These are phyloP conservation scores for Arthrobotrys musiformis DNA, from an alignment of 2,329 filamentous ascomycete species.

Conservation along the genomic window DNA sequence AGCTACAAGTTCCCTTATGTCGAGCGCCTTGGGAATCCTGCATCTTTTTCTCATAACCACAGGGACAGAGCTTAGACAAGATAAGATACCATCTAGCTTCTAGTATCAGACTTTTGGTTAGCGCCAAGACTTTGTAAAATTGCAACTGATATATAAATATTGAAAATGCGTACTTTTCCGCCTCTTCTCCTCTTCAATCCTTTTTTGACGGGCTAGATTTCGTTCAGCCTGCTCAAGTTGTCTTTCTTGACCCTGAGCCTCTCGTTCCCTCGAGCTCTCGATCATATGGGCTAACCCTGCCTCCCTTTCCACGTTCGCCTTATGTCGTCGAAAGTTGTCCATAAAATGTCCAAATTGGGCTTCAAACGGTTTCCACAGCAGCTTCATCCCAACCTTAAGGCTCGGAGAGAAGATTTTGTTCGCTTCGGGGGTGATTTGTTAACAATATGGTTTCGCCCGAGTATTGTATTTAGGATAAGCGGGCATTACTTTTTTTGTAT, in stretches of 20 bases:
- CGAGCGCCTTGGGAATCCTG: not conserved
- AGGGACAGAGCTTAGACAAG: constrained; percentile 18
- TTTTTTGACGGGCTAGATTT: not conserved
- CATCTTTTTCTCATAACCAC: constrained; percentile 38
- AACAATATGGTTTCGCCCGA: not conserved
- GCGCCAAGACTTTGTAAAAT: too few species aligned
- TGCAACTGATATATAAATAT: too few species aligned
- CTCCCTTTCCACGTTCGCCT: constrained; percentile 56
- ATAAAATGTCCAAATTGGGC: constrained; percentile 55
- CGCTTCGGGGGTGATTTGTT: not conserved
- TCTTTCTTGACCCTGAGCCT: constrained; percentile 17
- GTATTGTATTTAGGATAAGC: not conserved
- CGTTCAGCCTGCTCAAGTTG: constrained; percentile 22
- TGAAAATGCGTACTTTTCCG: constrained; percentile 26
- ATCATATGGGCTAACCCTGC: constrained; percentile 56
- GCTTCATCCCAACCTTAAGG: constrained; percentile 30
- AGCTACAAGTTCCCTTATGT: constrained; percentile 17
- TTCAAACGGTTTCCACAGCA: constrained; percentile 57
- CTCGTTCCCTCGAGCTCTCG: constrained; percentile 50
- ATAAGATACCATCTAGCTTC: constrained; percentile 30
- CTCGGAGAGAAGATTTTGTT: not conserved
- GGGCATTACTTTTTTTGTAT: not conserved
- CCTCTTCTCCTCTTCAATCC: constrained; percentile 20
- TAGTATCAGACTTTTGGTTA: not conserved
- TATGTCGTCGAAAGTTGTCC: constrained; percentile 48